Percentiles rank a stretch among this genome's conserved stretches.
Evolutionary conservation across 163 green algal genomes (phyloP).

Genomic region (Prototheca wickerhamii): DNA sequence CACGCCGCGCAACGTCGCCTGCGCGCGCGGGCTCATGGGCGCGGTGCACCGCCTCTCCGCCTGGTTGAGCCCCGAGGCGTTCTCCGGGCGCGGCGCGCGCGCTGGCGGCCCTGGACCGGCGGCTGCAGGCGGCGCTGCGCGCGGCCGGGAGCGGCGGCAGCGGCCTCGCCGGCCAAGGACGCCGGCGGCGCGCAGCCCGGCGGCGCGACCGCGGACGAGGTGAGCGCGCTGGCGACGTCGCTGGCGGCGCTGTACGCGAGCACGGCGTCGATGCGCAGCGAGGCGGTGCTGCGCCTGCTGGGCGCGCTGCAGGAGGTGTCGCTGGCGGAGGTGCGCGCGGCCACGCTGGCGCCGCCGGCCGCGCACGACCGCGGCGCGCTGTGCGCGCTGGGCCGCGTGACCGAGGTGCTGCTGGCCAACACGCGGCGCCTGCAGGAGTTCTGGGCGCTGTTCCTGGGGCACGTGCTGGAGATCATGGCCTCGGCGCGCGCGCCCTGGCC

Average conservation of each 20-base stretch:
- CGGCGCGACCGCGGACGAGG: constrained; percentile 17
- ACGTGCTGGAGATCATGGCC: constrained; percentile 63
- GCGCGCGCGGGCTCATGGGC: background rate
- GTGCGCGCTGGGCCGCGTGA: constrained; percentile 61
- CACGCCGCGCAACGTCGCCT: background rate
- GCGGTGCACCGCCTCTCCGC: background rate
- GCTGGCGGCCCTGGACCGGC: background rate
- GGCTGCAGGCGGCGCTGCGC: background rate
- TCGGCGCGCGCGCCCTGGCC: constrained; percentile 31
- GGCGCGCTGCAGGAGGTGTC: constrained; percentile 51
- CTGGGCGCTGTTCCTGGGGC: constrained; percentile 71
- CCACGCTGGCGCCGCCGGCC: constrained; percentile 10
- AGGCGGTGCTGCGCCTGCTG: constrained; percentile 59
- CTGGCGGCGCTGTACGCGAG: constrained; percentile 48
- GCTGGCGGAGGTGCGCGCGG: constrained; percentile 19
- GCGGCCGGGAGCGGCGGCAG: background rate
- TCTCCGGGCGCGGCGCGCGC: background rate
- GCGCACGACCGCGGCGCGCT: background rate
- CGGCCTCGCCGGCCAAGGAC: background rate
- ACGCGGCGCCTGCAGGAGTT: constrained; percentile 59
- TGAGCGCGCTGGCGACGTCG: constrained; percentile 10
- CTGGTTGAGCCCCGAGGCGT: background rate
- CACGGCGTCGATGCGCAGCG: constrained; percentile 43
- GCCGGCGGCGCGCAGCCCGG: background rate
- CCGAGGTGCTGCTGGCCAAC: constrained; percentile 71